Base-by-base conservation (phyloP, 192 early-diverging fungal species). In the Podila minutissima region DNA sequence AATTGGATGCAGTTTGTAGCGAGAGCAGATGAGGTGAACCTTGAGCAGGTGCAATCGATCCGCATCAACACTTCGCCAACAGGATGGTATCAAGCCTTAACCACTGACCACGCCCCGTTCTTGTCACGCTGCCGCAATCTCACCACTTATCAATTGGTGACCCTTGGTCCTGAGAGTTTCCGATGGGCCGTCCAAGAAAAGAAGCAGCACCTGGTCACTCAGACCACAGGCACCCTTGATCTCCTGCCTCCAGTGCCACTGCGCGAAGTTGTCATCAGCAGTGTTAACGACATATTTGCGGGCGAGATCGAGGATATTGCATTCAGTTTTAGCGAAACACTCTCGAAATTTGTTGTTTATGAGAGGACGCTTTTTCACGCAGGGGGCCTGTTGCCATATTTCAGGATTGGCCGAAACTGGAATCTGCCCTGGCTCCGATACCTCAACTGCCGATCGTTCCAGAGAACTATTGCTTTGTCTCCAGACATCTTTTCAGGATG, bases 1-100 rank as follows among this genome's bases (percentile, higher is more conserved):
- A 74, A 66, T 22, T 74, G 64, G 72, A 50, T 15, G 11, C 72
- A 66, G 29, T 66, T 74, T 22, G 7, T 66, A 53, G 41, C 58
- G 19, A 58, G 66, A 17, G 32, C 57, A 9, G 66, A 68, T 0
- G 33, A n/a, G 4, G 68, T 48, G 0, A 50, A 75, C 19, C 37
- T 67, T 28, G 51, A 37, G 6, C 49, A 19, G 5, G 61, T 75
- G 5, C 26, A 59, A 41, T 51, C 13, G 35, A 63, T 67, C 48
- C 12, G 20, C 19, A 32, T 46, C 41, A 2, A 1, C 41, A 15
- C 41, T 33, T 50, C 59, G 10, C 38, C 32, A 22, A 37, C 22
- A 5, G 60, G 59, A 1, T 29, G 55, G 67, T 26, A 13, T 32
- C 37, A 7, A 20, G 24, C 24, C 24, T 50, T n/a, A 17, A 12